A percentile compares a stretch with the other conserved stretches of the same genome.
These are phyloP conservation scores for Dalbergia oliveri DNA, from an alignment of 306 rosid species.

Conservation along the genomic window DNA sequence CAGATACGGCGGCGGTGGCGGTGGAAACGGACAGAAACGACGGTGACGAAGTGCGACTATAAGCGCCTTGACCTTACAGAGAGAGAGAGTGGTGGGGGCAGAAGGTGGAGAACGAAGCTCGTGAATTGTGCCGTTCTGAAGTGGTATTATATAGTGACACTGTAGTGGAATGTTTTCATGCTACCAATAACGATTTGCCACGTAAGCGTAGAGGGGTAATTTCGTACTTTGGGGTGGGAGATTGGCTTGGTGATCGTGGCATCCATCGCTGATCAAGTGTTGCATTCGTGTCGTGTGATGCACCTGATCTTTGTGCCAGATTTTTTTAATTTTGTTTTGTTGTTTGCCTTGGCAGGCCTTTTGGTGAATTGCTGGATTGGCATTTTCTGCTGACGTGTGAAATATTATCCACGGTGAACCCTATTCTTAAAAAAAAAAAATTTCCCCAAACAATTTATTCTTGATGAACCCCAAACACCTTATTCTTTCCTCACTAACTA, in stretches of 20 bases:
- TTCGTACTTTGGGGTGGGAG: neutral
- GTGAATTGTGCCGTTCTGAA: constrained; percentile 37
- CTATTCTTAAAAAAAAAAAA: neutral
- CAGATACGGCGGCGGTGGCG: neutral
- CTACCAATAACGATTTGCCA: neutral
- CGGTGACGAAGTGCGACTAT: constrained; percentile 43
- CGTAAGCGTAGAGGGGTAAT: neutral
- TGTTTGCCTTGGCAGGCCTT: neutral
- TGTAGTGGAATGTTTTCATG: neutral
- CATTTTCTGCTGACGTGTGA: neutral
- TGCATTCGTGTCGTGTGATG: neutral
- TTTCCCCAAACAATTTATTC: too few relatives aligned
- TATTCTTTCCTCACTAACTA: too few relatives aligned
- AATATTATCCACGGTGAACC: neutral
- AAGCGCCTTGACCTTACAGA: constrained; percentile 29
- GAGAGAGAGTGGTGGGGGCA: constrained; percentile 42
- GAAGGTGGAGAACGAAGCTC: constrained; percentile 25
- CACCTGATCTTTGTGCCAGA: neutral
- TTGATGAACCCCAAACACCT: too few relatives aligned
- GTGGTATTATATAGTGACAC: neutral
- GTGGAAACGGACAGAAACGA: neutral
- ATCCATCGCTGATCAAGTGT: neutral
- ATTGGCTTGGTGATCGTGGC: neutral
- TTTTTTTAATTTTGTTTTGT: neutral
- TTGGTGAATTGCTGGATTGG: neutral